phyloP scores from a whole-genome alignment of 345 rosid species.

The Populus alba region DNA sequence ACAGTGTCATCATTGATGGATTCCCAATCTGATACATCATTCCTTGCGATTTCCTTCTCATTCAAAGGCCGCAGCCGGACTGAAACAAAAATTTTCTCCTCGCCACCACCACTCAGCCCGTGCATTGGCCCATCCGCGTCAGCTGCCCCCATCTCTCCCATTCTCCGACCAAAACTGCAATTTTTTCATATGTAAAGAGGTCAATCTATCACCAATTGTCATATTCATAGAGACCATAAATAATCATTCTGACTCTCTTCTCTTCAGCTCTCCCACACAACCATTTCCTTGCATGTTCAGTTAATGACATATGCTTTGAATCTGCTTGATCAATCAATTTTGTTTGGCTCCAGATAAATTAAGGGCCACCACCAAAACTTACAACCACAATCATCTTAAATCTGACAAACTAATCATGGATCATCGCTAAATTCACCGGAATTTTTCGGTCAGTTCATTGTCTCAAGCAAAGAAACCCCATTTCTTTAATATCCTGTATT shows the following conservation, averaged over 20 bases:
- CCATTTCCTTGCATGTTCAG: slow-evolving; percentile 21
- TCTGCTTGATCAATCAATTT: slow-evolving; percentile 7
- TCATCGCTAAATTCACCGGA: slow-evolving; percentile 36
- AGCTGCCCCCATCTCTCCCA: slow-evolving; percentile 47
- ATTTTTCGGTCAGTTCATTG: slow-evolving; percentile 27
- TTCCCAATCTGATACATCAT: slow-evolving; percentile 91
- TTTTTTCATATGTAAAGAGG: slow-evolving; percentile 8
- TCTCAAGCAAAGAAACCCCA: slow-evolving; percentile 31
- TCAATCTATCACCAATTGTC: background rate
- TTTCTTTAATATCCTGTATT: slow-evolving; percentile 16
- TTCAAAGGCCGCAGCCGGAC: slow-evolving; percentile 86
- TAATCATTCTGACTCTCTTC: background rate
- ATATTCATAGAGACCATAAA: slow-evolving; percentile 5
- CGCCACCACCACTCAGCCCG: slow-evolving; percentile 32
- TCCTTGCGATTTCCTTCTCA: slow-evolving; percentile 65
- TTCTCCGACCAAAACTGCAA: slow-evolving; percentile 18
- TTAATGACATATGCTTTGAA: slow-evolving; percentile 7
- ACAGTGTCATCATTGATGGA: slow-evolving; percentile 69
- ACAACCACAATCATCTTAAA: slow-evolving; percentile 33
- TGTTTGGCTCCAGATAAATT: slow-evolving; percentile 23
- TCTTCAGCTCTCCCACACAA: slow-evolving; percentile 13
- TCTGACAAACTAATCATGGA: slow-evolving; percentile 44
- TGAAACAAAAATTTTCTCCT: slow-evolving; percentile 76
- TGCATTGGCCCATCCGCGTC: slow-evolving; percentile 53
- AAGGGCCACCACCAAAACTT: slow-evolving; percentile 40